phyloP scores from a whole-genome alignment of 345 rosid genomes.

The Syzygium oleosum region DNA sequence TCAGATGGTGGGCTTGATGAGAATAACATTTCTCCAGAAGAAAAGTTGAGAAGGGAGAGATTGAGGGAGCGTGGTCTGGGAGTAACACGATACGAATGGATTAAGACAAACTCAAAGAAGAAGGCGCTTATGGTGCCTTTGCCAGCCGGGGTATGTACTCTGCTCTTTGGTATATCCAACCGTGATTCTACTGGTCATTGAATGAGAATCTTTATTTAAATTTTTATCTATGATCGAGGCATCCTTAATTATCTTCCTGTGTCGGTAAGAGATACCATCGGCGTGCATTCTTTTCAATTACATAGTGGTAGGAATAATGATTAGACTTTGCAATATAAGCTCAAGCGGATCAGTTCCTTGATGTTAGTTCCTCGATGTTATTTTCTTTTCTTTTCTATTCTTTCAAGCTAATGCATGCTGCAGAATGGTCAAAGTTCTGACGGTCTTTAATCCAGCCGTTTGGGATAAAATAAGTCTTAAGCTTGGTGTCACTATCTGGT shows the following conservation, averaged over 20 bases:
- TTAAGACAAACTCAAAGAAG: conserved; percentile 59
- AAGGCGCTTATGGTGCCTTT: conserved; percentile 77
- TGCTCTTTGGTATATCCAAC: neutral
- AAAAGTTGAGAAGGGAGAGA: conserved; percentile 92
- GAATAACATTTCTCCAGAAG: conserved; percentile 76
- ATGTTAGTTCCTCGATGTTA: neutral
- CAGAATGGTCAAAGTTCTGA: neutral
- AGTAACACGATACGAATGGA: conserved; percentile 92
- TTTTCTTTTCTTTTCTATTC: neutral
- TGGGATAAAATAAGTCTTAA: neutral
- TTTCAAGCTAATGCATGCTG: neutral
- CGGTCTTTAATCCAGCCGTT: neutral
- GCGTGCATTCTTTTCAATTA: neutral
- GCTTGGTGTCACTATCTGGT: neutral
- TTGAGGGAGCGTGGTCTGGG: conserved; percentile 87
- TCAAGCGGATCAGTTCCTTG: neutral
- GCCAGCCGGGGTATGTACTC: conserved; percentile 77
- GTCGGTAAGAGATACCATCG: neutral
- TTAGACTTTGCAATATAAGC: neutral
- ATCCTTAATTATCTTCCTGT: neutral
- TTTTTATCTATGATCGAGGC: neutral
- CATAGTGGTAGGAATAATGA: neutral
- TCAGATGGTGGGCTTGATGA: conserved; percentile 93
- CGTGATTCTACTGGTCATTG: neutral
- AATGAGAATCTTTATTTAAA: neutral